Evolutionary conservation across 768 basidiomycete genomes (phyloP).

Genomic region (Xerocomellus intermedius): DNA sequence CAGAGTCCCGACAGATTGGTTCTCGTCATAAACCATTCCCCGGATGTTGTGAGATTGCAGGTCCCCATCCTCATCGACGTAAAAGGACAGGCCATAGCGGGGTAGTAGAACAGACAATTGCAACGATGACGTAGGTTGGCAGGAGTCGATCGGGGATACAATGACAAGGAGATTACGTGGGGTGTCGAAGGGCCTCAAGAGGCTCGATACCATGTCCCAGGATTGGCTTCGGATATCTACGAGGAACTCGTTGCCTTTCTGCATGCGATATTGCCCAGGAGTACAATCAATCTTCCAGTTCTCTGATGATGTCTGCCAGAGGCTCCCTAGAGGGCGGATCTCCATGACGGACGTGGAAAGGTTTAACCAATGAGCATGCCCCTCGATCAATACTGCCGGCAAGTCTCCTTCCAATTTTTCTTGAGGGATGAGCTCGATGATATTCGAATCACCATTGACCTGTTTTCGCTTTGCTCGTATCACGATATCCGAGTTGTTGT

Average conservation of each 20-base stretch:
- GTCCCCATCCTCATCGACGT: conserved; percentile 29
- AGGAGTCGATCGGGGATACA: background rate
- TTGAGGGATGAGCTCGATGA: conserved; percentile 26
- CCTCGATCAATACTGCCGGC: conserved; percentile 22
- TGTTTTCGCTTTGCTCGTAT: conserved; percentile 13
- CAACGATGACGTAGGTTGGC: background rate
- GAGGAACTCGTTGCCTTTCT: conserved; percentile 8
- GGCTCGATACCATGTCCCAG: conserved; percentile 26
- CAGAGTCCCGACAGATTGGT: conserved; percentile 44
- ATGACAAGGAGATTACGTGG: conserved; percentile 24
- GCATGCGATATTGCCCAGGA: conserved; percentile 7
- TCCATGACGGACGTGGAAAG: conserved; percentile 23
- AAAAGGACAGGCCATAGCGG: conserved; percentile 43
- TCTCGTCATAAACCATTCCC: conserved; percentile 39
- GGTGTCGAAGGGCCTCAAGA: conserved; percentile 25
- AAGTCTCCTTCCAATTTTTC: conserved; percentile 24
- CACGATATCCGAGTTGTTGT: conserved; percentile 8
- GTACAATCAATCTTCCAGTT: conserved; percentile 27
- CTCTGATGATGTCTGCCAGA: conserved; percentile 25
- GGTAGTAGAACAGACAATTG: conserved; percentile 36
- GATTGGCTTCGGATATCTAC: conserved; percentile 29
- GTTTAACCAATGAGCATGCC: conserved; percentile 33
- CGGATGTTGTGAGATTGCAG: conserved; percentile 43
- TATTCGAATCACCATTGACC: background rate
- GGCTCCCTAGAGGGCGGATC: conserved; percentile 24